Evolutionary conservation across 495 filamentous ascomycete genomes (phyloP), one percentile per base, ranked within the genome.

Genomic region (Lophium mytilinum): DNA sequence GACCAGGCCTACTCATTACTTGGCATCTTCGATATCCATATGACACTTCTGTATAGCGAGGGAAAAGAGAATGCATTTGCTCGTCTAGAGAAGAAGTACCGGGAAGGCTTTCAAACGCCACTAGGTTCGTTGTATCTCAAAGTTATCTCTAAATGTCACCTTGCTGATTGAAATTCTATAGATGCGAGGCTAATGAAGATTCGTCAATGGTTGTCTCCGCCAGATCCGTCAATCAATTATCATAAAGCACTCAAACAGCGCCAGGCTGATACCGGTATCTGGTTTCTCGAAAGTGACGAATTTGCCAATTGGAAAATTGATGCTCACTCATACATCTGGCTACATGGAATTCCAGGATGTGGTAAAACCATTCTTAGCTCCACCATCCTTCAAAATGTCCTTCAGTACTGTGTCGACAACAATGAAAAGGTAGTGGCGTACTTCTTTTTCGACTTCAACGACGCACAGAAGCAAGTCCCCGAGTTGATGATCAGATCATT

Each of bases 391-490:
- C 43, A 50, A 40, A 50, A 50, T 24, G 33, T 56, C 11, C 47
- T 43, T 42, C 7, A 56, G 33, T 17, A 49, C 24, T 49, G 2
- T 18, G 10, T 8, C 14, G 30, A 56, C 21, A 36, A 56, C 19
- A 42, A 42, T 39, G 43, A 42, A 15, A 56, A 56, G 35, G 53
- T 50, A 3, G 3, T 50, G 40, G 43, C 46, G 1, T 53, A 52
- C 33, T 52, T 61, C 53, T 61, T 39, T 39, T 53, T 61, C 34
- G 37, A 61, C 46, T 56, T 56, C 30, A 61, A 51, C 36, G 53
- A 56, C n/a, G 14, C 12, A 52, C 9, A 45, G 24, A 61, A 61
- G 37, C 53, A 61, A 30, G 9, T 24, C n/a, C 18, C 37, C 9
- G 37, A 57, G 4, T 5, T 30, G 1, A 57, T 61, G 45, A 17